Base-by-base conservation (phyloP, 352 stramenopile species). In the Pythium chondricola region DNA sequence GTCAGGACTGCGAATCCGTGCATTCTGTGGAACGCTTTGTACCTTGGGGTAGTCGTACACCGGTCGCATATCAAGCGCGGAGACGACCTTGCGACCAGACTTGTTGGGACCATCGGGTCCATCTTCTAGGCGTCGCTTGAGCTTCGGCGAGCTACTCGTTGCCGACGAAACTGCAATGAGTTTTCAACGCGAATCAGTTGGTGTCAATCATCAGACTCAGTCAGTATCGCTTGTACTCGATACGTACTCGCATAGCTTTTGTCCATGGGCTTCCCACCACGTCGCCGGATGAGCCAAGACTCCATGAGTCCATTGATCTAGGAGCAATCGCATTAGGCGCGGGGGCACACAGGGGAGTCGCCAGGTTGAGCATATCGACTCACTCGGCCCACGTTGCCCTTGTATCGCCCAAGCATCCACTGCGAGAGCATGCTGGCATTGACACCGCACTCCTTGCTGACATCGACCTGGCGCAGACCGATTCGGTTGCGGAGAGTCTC, bases 231-330 rank as follows among this genome's bases (percentile, higher is more conserved):
- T n/a, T n/a, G n/a, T n/a, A n/a, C n/a, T n/a, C n/a, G n/a, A n/a
- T 35, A 53, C 68, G 43, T 68, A 76, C 74, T 56, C 57, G 85
- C 68, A 50, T 71, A 74, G 35, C 60, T 73, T 53, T 85, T 88
- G 48, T 91, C 80, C 61, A 91, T 83, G 16, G 80, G 74, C 35
- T 91, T 91, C 11, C 80, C 80, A 32, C 80, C 80, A 6, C 80
- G 76, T n/a, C 80, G 70, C 35, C 75, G 75, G 39, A 91, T 88
- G 22, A 91, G 58, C 80, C 80, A 91, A 55, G 74, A 80, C 60
- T 91, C 80, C 80, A 91, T 91, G 35, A 91, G 52, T 6, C 80
- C 80, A 48, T 91, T 91, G 58, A 91, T 91, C 74, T 89, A 44
- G 7, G 22, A 29, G 22, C 8, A 48, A n/a, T 7, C 4, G n/a